Base-by-base conservation (phyloP, 768 basidiomycete genomes). In the Leccinum rimulosum region DNA sequence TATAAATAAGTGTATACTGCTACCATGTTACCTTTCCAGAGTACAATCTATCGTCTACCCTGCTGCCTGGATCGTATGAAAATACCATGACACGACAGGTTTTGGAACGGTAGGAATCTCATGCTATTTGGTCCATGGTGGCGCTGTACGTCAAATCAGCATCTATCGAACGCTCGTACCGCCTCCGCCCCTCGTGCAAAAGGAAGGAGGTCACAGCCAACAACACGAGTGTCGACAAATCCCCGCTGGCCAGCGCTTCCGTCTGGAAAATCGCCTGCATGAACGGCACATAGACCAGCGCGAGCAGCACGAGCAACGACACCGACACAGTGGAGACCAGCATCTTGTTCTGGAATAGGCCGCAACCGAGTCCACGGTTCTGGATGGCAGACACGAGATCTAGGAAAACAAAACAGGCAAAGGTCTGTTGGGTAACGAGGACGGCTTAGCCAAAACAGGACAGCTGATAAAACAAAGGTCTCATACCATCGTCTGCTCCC, bases 401-500 rank as follows among this genome's bases (percentile, higher is more conserved):
- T 61, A 98, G 88, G 80, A 98, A 92, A 58, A 98, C 96, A 75
- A 98, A 98, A 70, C 87, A 89, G 17, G 95, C 91, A 74, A 98
- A 98, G 27, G 96, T 97, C 96, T 31, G n/a, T 53, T 8, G 19
- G 43, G 45, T 40, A 22, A 48, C 19, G 36, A 43, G 8, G 5
- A 0, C 0, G 1, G 5, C 5, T 49, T 7, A 62, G 27, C 31
- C 6, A 40, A 8, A 45, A n/a, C 7, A 15, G 19, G 7, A 27
- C 25, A 27, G 25, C 6, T 6, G 52, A 8, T 19, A n/a, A 6
- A 4, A 19, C 25, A 17, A 28, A 17, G 43, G 14, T 48, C 10
- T 77, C 88, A 65, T 59, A 93, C 95, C 95, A 98, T 96, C 0
- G 96, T 98, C 74, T 98, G 96, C 64, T 98, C 96, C 63, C 95